These are phyloP conservation scores for Triangularia verruculosa DNA, from an alignment of 2,329 filamentous ascomycete species.

Conservation along the genomic window DNA sequence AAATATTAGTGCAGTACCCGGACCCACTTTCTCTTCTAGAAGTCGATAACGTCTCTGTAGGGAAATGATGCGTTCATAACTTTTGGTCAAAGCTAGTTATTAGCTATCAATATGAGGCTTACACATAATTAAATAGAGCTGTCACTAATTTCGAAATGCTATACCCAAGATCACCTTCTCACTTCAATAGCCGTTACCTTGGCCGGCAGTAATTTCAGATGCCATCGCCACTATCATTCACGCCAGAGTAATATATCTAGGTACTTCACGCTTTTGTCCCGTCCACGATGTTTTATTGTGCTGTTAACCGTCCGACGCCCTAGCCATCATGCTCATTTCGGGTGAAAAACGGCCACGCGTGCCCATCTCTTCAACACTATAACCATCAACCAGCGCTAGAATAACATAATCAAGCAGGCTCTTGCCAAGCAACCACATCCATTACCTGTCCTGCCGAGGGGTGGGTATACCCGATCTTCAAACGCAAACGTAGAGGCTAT, in stretches of 20 bases:
- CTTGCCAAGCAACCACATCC: conserved; percentile 96
- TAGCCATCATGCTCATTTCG: neutral
- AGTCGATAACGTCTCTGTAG: too few species aligned
- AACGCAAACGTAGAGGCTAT: conserved; percentile 77
- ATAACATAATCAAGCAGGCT: conserved; percentile 53
- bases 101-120: too few species aligned
- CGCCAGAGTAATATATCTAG: neutral
- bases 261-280: neutral
- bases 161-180: too few species aligned
- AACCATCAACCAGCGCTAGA: neutral
- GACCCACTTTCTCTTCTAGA: conserved; percentile 9
- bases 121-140: too few species aligned
- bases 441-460: conserved; percentile 67
- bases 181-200: too few species aligned
- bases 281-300: conserved; percentile 10
- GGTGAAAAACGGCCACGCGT: neutral
- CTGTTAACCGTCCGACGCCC: conserved; percentile 10
- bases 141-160: too few species aligned
- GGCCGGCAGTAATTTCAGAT: too few species aligned
- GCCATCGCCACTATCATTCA: neutral
- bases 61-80: too few species aligned
- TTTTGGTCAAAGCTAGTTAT: too few species aligned
- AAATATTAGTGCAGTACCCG: neutral
- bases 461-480: conserved; percentile 79
- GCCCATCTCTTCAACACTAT: neutral